Base-by-base conservation (phyloP, 1,139 yeast genomes). In the Taiozyma sp. region DNA sequence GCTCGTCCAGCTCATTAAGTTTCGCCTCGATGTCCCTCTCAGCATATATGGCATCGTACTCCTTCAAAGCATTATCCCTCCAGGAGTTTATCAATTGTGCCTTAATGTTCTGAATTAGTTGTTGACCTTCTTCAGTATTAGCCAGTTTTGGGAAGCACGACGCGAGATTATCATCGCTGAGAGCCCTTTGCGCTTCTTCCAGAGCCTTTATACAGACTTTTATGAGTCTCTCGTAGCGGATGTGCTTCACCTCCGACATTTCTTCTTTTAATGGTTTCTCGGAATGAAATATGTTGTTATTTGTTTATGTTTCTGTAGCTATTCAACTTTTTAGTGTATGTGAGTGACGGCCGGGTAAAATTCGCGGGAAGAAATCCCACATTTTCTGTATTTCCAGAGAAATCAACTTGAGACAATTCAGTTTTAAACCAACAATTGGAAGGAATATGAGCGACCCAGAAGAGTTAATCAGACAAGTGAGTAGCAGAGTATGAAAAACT, bases 61-160 rank as follows among this genome's bases (percentile, higher is more conserved):
- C 95, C 40, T 74, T 70, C 49, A 74, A 64, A 1, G 89, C 77
- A 30, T 79, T 77, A 13, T 70, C 68, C 43, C 72, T 73, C 88
- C 93, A 86, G 56, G 80, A 82, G 34, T 76, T 75, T 10, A 76
- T 68, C 21, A 88, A 77, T 61, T 86, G 93, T 6, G 70, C 66
- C 49, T 85, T 72, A 4, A 90, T 86, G 41, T 76, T 77, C 34
- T 76, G 75, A 19, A 88, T 67, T 2, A 80, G 73, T 35, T 68
- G 68, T 7, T 66, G 63, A 0, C 91, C 93, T 11, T 76, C 77
- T 21, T 68, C 69, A 4, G 78, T 68, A 14, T 68, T 58, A 0
- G 83, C 73, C 24, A 85, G 72, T 1, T 73, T 68, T 0, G 96
- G 95, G 64, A 81, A 89, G 62, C 96, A 87, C 30, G 80, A 69